Evolutionary conservation across 2,329 filamentous ascomycete genomes (phyloP).

Genomic region (Bimuria novae-zelandiae): DNA sequence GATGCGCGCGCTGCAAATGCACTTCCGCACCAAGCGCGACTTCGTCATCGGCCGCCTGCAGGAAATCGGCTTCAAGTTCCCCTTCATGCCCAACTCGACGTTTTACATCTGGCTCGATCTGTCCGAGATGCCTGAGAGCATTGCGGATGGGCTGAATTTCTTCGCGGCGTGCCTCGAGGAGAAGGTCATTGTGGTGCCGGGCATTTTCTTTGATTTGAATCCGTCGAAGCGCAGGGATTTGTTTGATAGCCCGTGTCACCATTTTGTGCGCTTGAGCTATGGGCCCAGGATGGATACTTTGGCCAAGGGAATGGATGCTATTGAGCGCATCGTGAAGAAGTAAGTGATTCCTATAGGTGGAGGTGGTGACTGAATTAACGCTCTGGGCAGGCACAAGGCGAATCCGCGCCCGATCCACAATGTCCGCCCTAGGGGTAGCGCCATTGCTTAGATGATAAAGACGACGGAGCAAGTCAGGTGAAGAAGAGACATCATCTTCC

Average conservation of each 20-base stretch:
- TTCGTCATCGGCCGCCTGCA: constrained; percentile 80
- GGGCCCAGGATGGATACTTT: constrained; percentile 48
- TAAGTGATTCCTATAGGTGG: constrained; percentile 21
- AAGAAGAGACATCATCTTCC: too few species aligned
- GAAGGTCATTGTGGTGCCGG: constrained; percentile 94
- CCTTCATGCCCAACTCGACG: constrained; percentile 82
- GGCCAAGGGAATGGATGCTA: constrained; percentile 47
- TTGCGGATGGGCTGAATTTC: constrained; percentile 94
- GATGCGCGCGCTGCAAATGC: constrained; percentile 85
- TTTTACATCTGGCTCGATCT: constrained; percentile 87
- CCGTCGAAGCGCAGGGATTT: constrained; percentile 85
- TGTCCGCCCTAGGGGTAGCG: constrained; percentile 13
- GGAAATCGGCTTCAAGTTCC: constrained; percentile 83
- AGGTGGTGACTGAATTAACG: not conserved
- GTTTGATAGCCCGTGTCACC: constrained; percentile 91
- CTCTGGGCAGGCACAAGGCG: constrained; percentile 13
- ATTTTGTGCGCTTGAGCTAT: constrained; percentile 49
- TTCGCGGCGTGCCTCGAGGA: constrained; percentile 92
- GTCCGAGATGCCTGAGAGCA: constrained; percentile 71
- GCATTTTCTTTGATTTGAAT: constrained; percentile 98
- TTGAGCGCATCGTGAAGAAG: constrained; percentile 48
- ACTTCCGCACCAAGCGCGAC: constrained; percentile 93
- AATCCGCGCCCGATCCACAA: constrained; percentile 16
- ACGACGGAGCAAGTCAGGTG: too few species aligned
- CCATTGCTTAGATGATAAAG: constrained; percentile 6